Percentiles rank a stretch among this genome's conserved stretches.
phyloP scores from a whole-genome alignment of 768 basidiomycete species.

The Suillus decipiens region DNA sequence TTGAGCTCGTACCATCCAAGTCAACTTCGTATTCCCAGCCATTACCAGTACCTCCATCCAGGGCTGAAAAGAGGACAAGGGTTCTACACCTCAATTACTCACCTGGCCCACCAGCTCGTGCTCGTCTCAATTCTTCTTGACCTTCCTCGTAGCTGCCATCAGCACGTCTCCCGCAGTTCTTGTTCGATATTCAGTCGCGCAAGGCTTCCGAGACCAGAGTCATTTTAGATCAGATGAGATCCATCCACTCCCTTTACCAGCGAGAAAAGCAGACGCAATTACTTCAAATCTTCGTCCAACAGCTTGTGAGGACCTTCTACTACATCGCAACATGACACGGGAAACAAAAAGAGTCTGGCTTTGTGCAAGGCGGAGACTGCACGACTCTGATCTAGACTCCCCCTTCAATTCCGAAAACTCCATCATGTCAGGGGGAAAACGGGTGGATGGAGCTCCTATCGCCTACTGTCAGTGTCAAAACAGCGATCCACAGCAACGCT shows the following conservation, averaged over 20 bases:
- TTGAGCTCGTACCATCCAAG: constrained; percentile 1
- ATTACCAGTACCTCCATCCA: constrained; percentile 29
- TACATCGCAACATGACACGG: neutral
- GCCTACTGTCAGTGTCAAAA: neutral
- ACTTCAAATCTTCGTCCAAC: constrained; percentile 10
- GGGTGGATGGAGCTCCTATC: constrained; percentile 1
- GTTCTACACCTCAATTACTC: constrained; percentile 45
- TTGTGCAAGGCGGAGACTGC: neutral
- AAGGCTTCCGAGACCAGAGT: constrained; percentile 58
- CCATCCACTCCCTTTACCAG: constrained; percentile 22
- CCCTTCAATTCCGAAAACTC: neutral
- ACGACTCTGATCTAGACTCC: neutral
- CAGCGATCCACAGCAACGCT: neutral
- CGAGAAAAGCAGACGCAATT: constrained; percentile 15
- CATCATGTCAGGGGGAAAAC: neutral
- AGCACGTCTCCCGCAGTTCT: constrained; percentile 49
- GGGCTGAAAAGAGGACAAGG: constrained; percentile 55
- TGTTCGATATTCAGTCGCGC: constrained; percentile 40
- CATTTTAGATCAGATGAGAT: constrained; percentile 58
- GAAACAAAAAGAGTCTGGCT: too few relatives aligned
- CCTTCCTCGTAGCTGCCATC: constrained; percentile 33
- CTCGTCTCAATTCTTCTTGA: constrained; percentile 13
- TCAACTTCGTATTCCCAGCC: constrained; percentile 51
- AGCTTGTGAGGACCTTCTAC: neutral
- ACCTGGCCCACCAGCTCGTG: constrained; percentile 17